A percentile compares a stretch with the other conserved stretches of the same genome.
Evolutionary conservation across 1,139 yeast genomes (phyloP).

Genomic region (Nakaseomyces kungkrabaensis): DNA sequence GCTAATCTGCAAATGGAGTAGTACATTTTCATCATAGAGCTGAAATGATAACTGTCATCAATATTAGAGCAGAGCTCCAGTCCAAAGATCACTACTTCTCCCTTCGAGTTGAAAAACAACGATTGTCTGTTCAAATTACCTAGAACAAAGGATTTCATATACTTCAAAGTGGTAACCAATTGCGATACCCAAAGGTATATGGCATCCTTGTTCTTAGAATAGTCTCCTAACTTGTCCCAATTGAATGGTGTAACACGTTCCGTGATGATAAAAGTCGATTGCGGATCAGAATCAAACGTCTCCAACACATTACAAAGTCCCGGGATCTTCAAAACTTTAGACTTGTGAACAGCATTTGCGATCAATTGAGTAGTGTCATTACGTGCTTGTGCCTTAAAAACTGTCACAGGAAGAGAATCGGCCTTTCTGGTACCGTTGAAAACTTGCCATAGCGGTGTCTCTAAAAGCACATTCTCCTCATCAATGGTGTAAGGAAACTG

Average conservation of each 20-base stretch:
- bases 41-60: constrained; percentile 15
- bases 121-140: constrained; percentile 53
- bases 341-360: constrained; percentile 51
- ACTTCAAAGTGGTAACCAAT: constrained; percentile 46
- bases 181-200: constrained; percentile 52
- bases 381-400: constrained; percentile 17
- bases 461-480: constrained; percentile 21
- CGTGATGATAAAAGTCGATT: constrained; percentile 60
- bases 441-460: constrained; percentile 34
- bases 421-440: constrained; percentile 34
- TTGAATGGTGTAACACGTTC: constrained; percentile 64
- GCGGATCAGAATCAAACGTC: constrained; percentile 50
- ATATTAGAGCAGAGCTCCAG: constrained; percentile 55
- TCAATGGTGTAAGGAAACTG: constrained; percentile 25
- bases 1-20: constrained; percentile 33
- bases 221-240: constrained; percentile 12
- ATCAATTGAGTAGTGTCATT: constrained; percentile 36
- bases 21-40: constrained; percentile 29
- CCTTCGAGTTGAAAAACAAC: constrained; percentile 53
- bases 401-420: constrained; percentile 24
- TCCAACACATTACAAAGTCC: constrained; percentile 66
- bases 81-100: constrained; percentile 84
- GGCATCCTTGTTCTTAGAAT: constrained; percentile 28
- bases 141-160: constrained; percentile 54
- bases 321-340: constrained; percentile 66